Evolutionary conservation across 2,329 filamentous ascomycete genomes (phyloP).

Genomic region (Botrytis pseudocinerea): DNA sequence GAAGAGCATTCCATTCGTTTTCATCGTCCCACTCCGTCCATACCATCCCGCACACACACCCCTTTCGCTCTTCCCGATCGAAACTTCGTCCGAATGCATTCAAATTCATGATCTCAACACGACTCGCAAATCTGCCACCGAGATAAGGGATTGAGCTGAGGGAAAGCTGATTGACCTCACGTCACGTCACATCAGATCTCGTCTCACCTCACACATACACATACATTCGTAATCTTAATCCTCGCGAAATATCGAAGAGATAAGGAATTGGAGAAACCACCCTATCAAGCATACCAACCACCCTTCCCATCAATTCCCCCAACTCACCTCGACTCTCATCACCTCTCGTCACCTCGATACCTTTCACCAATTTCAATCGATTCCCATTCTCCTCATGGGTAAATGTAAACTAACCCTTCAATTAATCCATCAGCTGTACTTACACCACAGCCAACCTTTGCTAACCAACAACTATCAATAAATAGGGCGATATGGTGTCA

Average conservation of each 20-base stretch:
- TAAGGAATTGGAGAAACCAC: neutral
- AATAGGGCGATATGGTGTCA: slow-evolving; percentile 74
- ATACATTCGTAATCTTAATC: neutral
- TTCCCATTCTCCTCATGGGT: slow-evolving; percentile 19
- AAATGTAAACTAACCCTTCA: slow-evolving; percentile 17
- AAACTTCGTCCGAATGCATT: slow-evolving; percentile 5
- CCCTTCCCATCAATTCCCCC: neutral
- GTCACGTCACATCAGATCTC: neutral
- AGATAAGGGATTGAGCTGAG: neutral
- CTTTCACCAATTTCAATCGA: neutral
- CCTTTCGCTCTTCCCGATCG: slow-evolving; percentile 5
- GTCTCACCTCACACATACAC: neutral
- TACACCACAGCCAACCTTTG: neutral
- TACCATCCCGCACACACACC: neutral
- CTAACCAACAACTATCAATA: neutral
- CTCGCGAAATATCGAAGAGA: neutral
- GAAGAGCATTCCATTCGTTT: neutral
- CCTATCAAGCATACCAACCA: neutral
- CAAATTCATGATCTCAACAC: neutral
- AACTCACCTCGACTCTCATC: neutral
- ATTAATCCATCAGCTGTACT: neutral
- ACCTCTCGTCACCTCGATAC: neutral
- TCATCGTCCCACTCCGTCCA: neutral
- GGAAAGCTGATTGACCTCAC: neutral
- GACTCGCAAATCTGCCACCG: neutral